A percentile compares a stretch with the other conserved stretches of the same genome.
These are phyloP conservation scores for Trichosporon asahii DNA, from an alignment of 1,284 basidiomycete species.

Conservation along the genomic window DNA sequence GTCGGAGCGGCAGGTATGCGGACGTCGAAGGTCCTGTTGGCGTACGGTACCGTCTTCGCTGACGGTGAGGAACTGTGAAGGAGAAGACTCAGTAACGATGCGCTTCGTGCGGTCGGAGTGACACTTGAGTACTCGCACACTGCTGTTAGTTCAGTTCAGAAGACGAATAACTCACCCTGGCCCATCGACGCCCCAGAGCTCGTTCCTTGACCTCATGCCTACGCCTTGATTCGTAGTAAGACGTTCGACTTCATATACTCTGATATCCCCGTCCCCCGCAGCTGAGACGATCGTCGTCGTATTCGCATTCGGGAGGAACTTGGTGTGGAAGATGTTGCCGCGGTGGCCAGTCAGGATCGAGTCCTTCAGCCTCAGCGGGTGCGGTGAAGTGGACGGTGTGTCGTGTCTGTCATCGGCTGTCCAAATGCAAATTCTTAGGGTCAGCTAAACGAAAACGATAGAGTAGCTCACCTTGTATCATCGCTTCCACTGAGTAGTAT, in stretches of 20 bases:
- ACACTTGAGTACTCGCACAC: conserved; percentile 61
- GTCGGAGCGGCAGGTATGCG: conserved; percentile 43
- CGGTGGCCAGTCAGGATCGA: conserved; percentile 71
- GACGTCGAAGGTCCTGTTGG: conserved; percentile 76
- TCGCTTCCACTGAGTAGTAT: conserved; percentile 75
- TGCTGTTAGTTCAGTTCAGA: conserved; percentile 10
- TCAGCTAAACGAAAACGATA: conserved; percentile 22
- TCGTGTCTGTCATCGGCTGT: conserved; percentile 52
- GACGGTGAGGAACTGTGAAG: conserved; percentile 78
- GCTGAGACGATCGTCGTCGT: conserved; percentile 58
- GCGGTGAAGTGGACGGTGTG: conserved; percentile 49
- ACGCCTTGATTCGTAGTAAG: conserved; percentile 51
- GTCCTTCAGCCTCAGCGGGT: conserved; percentile 63
- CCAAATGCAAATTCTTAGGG: conserved; percentile 66
- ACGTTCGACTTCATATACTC: conserved; percentile 72
- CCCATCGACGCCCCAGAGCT: conserved; percentile 35
- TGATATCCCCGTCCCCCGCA: conserved; percentile 73
- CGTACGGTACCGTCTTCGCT: conserved; percentile 72
- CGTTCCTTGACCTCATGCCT: conserved; percentile 22
- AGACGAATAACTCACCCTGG: conserved; percentile 34
- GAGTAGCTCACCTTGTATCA: conserved; percentile 66
- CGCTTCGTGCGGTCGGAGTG: conserved; percentile 66
- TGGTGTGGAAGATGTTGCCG: conserved; percentile 81
- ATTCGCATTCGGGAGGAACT: conserved; percentile 65
- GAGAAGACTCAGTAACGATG: conserved; percentile 76